A percentile compares a stretch with the other conserved stretches of the same genome.
Evolutionary conservation across 2,329 filamentous ascomycete species (phyloP).

Genomic region (Clonostachys rhizophaga): DNA sequence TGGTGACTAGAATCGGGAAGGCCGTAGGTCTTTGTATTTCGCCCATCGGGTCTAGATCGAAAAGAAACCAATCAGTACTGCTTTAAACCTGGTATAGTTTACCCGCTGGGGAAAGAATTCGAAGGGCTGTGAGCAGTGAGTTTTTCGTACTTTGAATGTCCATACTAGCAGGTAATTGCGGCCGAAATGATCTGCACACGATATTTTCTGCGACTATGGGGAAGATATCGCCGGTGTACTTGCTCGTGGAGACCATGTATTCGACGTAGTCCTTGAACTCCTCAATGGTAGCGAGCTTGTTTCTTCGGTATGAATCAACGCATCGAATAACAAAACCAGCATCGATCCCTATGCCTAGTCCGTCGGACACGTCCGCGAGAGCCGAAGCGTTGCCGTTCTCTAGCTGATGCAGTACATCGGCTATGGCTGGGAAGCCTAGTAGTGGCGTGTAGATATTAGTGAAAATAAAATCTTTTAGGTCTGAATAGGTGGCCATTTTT

Average conservation of each 20-base stretch:
- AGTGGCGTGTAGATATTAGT: constrained; percentile 12
- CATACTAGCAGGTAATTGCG: constrained; percentile 19
- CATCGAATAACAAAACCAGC: constrained; percentile 14
- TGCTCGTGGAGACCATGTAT: constrained; percentile 16
- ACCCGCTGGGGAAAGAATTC: not conserved
- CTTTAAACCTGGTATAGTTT: not conserved
- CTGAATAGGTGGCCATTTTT: constrained; percentile 16
- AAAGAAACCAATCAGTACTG: constrained; percentile 7
- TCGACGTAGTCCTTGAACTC: constrained; percentile 15
- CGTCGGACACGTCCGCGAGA: constrained; percentile 11
- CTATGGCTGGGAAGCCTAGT: constrained; percentile 14
- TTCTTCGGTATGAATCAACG: constrained; percentile 18
- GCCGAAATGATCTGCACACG: constrained; percentile 14
- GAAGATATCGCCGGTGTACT: constrained; percentile 20
- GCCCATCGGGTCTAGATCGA: constrained; percentile 10
- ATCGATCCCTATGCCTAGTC: constrained; percentile 8
- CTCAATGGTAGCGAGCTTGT: constrained; percentile 17
- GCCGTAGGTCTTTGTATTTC: constrained; percentile 14
- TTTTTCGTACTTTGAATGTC: constrained; percentile 12
- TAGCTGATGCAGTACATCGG: constrained; percentile 14
- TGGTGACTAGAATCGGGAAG: constrained; percentile 30
- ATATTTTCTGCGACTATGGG: constrained; percentile 16
- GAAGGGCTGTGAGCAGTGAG: not conserved
- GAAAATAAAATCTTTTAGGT: constrained; percentile 18
- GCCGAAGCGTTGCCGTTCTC: constrained; percentile 17